These are phyloP conservation scores for Dryas drummondii DNA, from an alignment of 306 rosid species.

Conservation along the genomic window DNA sequence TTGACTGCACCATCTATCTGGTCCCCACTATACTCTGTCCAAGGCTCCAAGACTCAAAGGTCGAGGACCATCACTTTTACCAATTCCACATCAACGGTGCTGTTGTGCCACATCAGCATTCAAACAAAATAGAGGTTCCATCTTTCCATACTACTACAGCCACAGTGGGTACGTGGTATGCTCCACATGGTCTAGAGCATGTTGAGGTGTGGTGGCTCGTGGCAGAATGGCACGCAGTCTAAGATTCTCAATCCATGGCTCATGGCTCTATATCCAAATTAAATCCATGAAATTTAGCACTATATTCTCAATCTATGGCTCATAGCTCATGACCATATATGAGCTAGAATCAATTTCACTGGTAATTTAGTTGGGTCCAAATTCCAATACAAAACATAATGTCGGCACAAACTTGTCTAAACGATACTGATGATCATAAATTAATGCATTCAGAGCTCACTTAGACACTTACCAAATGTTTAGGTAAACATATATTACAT, in stretches of 20 bases:
- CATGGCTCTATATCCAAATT: too few relatives aligned
- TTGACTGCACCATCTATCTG: neutral
- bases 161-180: neutral
- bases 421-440: neutral
- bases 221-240: neutral
- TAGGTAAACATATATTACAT: neutral
- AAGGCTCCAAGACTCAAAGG: neutral
- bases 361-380: neutral
- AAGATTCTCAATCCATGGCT: neutral
- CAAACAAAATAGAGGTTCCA: neutral
- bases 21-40: constrained; percentile 6
- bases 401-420: neutral
- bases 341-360: too few relatives aligned
- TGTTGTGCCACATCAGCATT: neutral
- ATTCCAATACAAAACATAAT: neutral
- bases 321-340: too few relatives aligned
- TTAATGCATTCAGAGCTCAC: neutral
- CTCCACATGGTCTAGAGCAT: too few relatives aligned
- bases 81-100: constrained; percentile 1
- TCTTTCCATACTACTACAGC: neutral
- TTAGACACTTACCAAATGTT: neutral
- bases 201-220: neutral
- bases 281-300: too few relatives aligned
- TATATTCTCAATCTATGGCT: neutral
- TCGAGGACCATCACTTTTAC: neutral